Conservation (phyloP, 169 alveolate species). For the Babesia caballi region DNA sequence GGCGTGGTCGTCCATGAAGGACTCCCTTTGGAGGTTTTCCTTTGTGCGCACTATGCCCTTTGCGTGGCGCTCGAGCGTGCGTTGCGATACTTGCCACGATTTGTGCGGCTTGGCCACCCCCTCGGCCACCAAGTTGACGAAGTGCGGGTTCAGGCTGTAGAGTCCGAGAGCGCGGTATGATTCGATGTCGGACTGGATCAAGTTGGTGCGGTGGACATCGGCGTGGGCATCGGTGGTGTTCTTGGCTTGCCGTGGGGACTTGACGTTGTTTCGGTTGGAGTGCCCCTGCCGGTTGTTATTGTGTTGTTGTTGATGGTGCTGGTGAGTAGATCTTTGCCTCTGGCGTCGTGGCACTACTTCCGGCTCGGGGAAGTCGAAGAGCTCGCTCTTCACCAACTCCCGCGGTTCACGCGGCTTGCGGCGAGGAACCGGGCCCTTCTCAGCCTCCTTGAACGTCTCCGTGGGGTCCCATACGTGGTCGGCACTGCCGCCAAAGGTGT, state of each 20-base stretch:
- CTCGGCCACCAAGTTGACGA: slow-evolving; percentile 2
- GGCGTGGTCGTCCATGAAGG: slow-evolving; percentile 44
- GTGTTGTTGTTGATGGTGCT: neutral
- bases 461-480: slow-evolving; percentile 61
- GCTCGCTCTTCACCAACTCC: slow-evolving; percentile 47
- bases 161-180: slow-evolving; percentile 23
- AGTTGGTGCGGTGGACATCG: neutral
- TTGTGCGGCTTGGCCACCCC: neutral
- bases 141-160: slow-evolving; percentile 15
- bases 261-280: neutral
- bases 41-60: slow-evolving; percentile 33
- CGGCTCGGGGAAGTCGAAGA: slow-evolving; percentile 44
- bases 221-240: neutral
- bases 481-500: slow-evolving; percentile 58
- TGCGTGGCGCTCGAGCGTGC: slow-evolving; percentile 56
- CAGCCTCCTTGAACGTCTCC: slow-evolving; percentile 62
- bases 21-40: slow-evolving; percentile 33
- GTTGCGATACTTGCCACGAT: slow-evolving; percentile 36
- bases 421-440: neutral
- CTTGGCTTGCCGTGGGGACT: neutral
- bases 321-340: neutral
- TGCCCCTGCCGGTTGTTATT: neutral
- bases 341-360: neutral
- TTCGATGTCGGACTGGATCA: slow-evolving; percentile 29
- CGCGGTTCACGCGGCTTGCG: slow-evolving; percentile 4